Evolutionary conservation across 768 basidiomycete species (phyloP).

Genomic region (Xerocomellus dryophilus): DNA sequence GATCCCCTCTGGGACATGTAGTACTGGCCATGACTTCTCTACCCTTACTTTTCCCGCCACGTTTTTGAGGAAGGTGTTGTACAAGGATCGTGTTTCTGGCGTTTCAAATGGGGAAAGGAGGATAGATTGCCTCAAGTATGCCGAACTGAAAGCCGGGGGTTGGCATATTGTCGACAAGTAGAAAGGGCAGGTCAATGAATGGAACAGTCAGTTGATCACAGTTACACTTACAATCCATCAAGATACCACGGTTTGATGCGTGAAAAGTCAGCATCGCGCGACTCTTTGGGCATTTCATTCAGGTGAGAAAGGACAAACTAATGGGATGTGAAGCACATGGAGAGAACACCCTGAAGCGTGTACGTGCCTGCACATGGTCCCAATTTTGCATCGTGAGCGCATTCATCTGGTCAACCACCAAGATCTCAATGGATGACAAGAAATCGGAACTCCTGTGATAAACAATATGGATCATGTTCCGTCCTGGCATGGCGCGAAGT

Average conservation of each 20-base stretch:
- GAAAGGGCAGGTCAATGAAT: constrained; percentile 75
- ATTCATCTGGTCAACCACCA: constrained; percentile 91
- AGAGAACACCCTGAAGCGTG: neutral
- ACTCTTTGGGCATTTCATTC: constrained; percentile 89
- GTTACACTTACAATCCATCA: constrained; percentile 77
- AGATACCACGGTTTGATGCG: constrained; percentile 98
- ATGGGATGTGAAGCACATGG: neutral
- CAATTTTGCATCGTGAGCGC: constrained; percentile 97
- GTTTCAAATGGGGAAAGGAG: constrained; percentile 85
- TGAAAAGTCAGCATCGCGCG: constrained; percentile 92
- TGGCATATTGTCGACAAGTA: constrained; percentile 10
- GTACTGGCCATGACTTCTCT: constrained; percentile 65
- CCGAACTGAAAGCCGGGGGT: constrained; percentile 48
- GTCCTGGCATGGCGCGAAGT: neutral
- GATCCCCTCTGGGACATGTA: constrained; percentile 80
- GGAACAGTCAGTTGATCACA: constrained; percentile 55
- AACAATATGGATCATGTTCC: neutral
- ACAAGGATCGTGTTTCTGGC: constrained; percentile 81
- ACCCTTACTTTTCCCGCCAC: constrained; percentile 79
- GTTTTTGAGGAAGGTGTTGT: constrained; percentile 72
- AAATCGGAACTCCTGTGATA: constrained; percentile 77
- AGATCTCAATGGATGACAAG: constrained; percentile 87
- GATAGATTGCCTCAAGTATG: constrained; percentile 86
- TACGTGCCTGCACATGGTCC: constrained; percentile 88
- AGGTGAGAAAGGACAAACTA: constrained; percentile 84